A percentile compares a stretch with the other conserved stretches of the same genome.
These are phyloP conservation scores for Aristolochia fimbriata DNA, from an alignment of 164 flowering plant genomes.

Conservation along the genomic window DNA sequence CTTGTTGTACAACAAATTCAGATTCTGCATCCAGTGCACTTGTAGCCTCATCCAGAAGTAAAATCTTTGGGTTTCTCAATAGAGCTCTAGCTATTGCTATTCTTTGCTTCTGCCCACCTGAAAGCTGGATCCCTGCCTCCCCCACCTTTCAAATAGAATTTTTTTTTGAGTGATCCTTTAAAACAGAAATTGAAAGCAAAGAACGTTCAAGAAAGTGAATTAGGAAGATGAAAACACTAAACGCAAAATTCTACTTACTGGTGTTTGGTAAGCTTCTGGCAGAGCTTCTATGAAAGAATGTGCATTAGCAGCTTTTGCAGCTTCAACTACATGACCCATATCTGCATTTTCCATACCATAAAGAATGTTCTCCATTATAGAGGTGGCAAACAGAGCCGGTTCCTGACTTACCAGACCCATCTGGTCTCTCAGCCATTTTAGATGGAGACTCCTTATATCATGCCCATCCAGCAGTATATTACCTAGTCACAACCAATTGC, in stretches of 20 bases:
- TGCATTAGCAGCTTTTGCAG: constrained; percentile 71
- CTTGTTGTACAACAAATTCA: constrained; percentile 41
- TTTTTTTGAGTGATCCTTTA: too few relatives aligned
- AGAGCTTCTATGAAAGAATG: constrained; percentile 56
- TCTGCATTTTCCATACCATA: constrained; percentile 54
- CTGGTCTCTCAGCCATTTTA: constrained; percentile 70
- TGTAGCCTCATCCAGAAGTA: constrained; percentile 35
- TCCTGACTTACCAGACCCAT: constrained; percentile 87
- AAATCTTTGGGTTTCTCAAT: constrained; percentile 20
- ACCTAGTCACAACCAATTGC: constrained; percentile 22
- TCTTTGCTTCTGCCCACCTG: constrained; percentile 50
- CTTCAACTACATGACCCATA: constrained; percentile 42
- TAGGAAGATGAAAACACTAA: not conserved
- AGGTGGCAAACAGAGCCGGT: constrained; percentile 69
- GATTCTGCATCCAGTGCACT: constrained; percentile 52
- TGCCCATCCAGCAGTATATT: constrained; percentile 58
- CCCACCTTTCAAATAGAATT: too few relatives aligned
- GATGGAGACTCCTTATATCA: constrained; percentile 37
- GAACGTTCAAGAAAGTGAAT: not conserved
- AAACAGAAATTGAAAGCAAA: constrained; percentile 2
- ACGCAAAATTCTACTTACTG: constrained; percentile 23
- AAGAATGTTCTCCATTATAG: constrained; percentile 53
- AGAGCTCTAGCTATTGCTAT: constrained; percentile 34
- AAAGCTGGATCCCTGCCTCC: constrained; percentile 40
- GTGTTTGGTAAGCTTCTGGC: constrained; percentile 63